phyloP scores from a whole-genome alignment of 768 basidiomycete genomes.

The Dioszegia crocea region DNA sequence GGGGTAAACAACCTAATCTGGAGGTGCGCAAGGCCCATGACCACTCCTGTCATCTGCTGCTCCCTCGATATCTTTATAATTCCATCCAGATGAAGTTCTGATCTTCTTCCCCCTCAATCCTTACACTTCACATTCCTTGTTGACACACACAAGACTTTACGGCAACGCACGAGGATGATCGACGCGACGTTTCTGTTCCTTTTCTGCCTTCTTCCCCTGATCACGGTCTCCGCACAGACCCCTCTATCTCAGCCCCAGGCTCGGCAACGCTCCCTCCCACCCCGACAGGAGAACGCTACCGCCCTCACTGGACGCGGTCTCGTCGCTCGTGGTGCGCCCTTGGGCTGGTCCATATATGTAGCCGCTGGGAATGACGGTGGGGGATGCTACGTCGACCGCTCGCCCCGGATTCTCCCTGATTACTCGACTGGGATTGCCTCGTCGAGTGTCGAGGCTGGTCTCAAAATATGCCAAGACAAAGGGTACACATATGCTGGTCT shows the following conservation, averaged over 20 bases:
- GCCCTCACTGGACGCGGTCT: not conserved
- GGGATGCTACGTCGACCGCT: not conserved
- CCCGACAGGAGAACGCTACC: not conserved
- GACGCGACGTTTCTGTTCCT: not conserved
- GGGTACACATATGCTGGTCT: conserved; percentile 1
- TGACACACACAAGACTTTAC: not conserved
- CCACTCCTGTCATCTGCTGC: too few relatives aligned
- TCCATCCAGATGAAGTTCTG: too few relatives aligned
- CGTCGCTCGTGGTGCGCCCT: not conserved
- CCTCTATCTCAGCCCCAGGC: not conserved
- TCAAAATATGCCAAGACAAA: not conserved
- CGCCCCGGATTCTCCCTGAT: not conserved
- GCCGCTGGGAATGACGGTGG: conserved; percentile 3
- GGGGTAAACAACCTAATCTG: too few relatives aligned
- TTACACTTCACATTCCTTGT: not conserved
- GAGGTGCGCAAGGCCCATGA: too few relatives aligned
- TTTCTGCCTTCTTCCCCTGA: not conserved
- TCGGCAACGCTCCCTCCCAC: not conserved
- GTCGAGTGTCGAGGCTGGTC: not conserved
- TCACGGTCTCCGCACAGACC: not conserved
- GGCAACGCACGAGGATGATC: not conserved
- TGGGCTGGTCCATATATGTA: not conserved
- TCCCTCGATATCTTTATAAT: too few relatives aligned
- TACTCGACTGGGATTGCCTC: not conserved
- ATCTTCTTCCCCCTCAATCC: too few relatives aligned